A percentile compares a stretch with the other conserved stretches of the same genome.
phyloP scores from a whole-genome alignment of 2,329 filamentous ascomycete species.

The Raffaelea arxii region DNA sequence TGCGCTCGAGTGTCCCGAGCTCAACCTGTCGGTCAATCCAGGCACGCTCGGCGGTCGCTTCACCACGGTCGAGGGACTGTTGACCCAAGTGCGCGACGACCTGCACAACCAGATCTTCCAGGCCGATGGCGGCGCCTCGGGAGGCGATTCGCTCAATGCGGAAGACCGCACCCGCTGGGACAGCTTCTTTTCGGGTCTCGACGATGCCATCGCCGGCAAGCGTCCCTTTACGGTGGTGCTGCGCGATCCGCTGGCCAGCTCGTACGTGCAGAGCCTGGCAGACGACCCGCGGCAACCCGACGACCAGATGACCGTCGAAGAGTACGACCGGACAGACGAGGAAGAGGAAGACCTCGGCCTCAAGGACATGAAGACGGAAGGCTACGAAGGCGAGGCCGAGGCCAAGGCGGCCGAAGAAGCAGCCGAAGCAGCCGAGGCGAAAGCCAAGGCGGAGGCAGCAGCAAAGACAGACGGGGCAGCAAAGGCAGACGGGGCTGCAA shows the following conservation, averaged over 20 bases:
- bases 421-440: neutral
- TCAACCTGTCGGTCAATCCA: constrained; percentile 78
- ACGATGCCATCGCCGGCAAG: constrained; percentile 69
- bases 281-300: constrained; percentile 62
- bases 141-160: constrained; percentile 68
- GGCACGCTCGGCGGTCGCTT: constrained; percentile 93
- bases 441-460: neutral
- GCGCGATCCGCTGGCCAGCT: constrained; percentile 80
- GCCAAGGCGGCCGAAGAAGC: constrained; percentile 11
- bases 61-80: constrained; percentile 88
- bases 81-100: constrained; percentile 88
- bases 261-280: constrained; percentile 84
- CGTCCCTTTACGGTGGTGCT: constrained; percentile 75
- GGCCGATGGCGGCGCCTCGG: constrained; percentile 28
- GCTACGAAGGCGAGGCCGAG: constrained; percentile 55
- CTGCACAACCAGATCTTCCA: constrained; percentile 83
- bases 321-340: constrained; percentile 79
- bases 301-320: constrained; percentile 68
- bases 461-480: neutral
- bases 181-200: constrained; percentile 68
- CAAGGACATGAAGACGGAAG: constrained; percentile 85
- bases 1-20: constrained; percentile 74
- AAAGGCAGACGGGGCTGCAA: too few species aligned
- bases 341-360: constrained; percentile 91
- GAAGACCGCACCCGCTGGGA: constrained; percentile 65